Percentiles rank a stretch among this genome's conserved stretches.
These are phyloP conservation scores for Patellaria atrata DNA, from an alignment of 495 filamentous ascomycete genomes.

Conservation along the genomic window DNA sequence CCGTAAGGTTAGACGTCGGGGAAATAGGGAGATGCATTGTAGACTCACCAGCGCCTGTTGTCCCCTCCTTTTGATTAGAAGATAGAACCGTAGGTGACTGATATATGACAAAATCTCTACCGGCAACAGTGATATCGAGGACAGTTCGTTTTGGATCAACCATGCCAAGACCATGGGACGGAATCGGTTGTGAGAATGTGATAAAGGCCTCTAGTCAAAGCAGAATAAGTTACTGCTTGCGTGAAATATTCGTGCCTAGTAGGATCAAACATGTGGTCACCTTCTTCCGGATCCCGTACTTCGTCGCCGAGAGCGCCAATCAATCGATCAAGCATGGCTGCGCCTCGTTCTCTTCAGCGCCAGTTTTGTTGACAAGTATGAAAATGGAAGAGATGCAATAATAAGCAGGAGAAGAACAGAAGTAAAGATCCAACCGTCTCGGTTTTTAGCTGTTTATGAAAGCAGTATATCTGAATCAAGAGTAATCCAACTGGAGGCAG, in stretches of 20 bases:
- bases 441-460: no score
- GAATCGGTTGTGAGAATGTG: slow-evolving; percentile 62
- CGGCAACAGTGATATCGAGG: slow-evolving; percentile 55
- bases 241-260: background rate
- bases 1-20: slow-evolving; percentile 4
- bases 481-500: no score
- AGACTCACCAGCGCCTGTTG: slow-evolving; percentile 82
- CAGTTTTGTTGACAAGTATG: no score
- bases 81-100: slow-evolving; percentile 75
- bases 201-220: slow-evolving; percentile 49
- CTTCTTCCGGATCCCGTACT: slow-evolving; percentile 26
- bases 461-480: no score
- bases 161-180: slow-evolving; percentile 72
- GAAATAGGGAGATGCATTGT: slow-evolving; percentile 13
- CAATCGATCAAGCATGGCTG: slow-evolving; percentile 21
- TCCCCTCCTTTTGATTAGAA: slow-evolving; percentile 65
- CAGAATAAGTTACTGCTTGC: background rate
- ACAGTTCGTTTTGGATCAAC: slow-evolving; percentile 50
- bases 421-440: no score
- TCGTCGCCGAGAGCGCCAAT: slow-evolving; percentile 22
- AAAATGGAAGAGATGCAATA: no score
- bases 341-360: slow-evolving; percentile 20
- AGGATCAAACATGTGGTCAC: slow-evolving; percentile 10
- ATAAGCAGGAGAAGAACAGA: no score
- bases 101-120: slow-evolving; percentile 57